These are phyloP conservation scores for Candida namnaoensis DNA, from an alignment of 805 yeast species.

Conservation along the genomic window DNA sequence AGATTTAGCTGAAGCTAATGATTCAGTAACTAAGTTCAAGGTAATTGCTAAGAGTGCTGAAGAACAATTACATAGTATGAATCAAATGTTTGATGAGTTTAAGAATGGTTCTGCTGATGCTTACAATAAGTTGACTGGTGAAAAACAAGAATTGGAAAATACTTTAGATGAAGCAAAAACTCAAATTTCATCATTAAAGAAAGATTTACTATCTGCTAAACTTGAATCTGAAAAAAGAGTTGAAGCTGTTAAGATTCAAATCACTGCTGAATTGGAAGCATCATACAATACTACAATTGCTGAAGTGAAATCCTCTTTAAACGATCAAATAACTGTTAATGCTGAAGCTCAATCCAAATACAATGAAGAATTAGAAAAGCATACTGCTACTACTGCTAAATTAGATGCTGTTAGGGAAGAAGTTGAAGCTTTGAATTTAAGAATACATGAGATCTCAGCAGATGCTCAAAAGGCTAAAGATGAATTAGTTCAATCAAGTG, in stretches of 20 bases:
- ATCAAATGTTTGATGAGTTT: constrained; percentile 41
- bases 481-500: constrained; percentile 26
- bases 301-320: constrained; percentile 26
- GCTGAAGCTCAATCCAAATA: constrained; percentile 43
- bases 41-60: constrained; percentile 61
- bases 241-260: constrained; percentile 12
- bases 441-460: constrained; percentile 15
- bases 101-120: constrained; percentile 16
- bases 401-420: constrained; percentile 32
- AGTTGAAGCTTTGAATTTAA: constrained; percentile 18
- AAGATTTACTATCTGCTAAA: constrained; percentile 8
- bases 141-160: constrained; percentile 14
- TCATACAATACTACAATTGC: constrained; percentile 22
- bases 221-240: constrained; percentile 6
- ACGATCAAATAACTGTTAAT: constrained; percentile 37
- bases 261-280: constrained; percentile 15
- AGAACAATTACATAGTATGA: constrained; percentile 47
- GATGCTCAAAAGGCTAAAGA: constrained; percentile 22
- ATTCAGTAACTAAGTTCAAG: constrained; percentile 53
- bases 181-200: not conserved
- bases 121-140: constrained; percentile 15
- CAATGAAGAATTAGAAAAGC: constrained; percentile 45
- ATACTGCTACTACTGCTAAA: constrained; percentile 39
- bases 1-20: constrained; percentile 48
- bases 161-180: constrained; percentile 1